Conservation (phyloP, 1,284 basidiomycete species). For the Cutaneotrichosporon curvatum region DNA sequence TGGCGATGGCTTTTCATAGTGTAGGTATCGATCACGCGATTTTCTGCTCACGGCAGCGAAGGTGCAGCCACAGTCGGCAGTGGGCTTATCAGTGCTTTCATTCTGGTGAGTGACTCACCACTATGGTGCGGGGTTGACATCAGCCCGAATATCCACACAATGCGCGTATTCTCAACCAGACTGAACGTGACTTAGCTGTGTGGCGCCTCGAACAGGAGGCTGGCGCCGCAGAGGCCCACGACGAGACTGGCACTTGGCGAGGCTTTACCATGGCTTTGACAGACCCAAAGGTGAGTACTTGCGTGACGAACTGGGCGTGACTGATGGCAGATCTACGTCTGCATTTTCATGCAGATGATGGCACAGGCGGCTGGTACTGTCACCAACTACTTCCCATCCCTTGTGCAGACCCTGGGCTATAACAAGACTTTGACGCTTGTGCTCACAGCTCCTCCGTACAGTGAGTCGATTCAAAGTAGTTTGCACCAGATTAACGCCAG, state of each 20-base stretch:
- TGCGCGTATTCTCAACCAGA: slow-evolving; percentile 28
- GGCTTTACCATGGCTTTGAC: slow-evolving; percentile 31
- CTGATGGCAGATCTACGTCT: slow-evolving; percentile 11
- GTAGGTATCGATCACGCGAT: not conserved
- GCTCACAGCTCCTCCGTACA: slow-evolving; percentile 41
- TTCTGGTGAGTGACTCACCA: too few species aligned
- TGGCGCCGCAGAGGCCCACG: slow-evolving; percentile 28
- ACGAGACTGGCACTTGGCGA: slow-evolving; percentile 21
- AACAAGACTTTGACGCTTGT: slow-evolving; percentile 37
- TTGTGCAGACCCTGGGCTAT: slow-evolving; percentile 34
- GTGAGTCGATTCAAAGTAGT: not conserved
- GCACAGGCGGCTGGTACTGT: slow-evolving; percentile 23
- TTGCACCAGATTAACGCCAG: too few species aligned
- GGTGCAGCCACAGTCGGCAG: not conserved
- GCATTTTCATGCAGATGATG: slow-evolving; percentile 20
- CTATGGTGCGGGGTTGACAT: not conserved
- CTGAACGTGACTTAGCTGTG: slow-evolving; percentile 31
- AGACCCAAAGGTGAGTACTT: slow-evolving; percentile 37
- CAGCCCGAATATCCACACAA: slow-evolving; percentile 16
- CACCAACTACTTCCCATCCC: slow-evolving; percentile 39
- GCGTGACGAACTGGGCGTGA: slow-evolving; percentile 7
- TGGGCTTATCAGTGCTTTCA: not conserved
- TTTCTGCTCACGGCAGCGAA: not conserved
- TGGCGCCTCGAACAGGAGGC: slow-evolving; percentile 37
- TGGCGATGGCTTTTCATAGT: slow-evolving; percentile 34